Percentiles rank a stretch among this genome's conserved stretches.
phyloP scores from a whole-genome alignment of 2,329 filamentous ascomycete genomes.

The Rutstroemia sp. region DNA sequence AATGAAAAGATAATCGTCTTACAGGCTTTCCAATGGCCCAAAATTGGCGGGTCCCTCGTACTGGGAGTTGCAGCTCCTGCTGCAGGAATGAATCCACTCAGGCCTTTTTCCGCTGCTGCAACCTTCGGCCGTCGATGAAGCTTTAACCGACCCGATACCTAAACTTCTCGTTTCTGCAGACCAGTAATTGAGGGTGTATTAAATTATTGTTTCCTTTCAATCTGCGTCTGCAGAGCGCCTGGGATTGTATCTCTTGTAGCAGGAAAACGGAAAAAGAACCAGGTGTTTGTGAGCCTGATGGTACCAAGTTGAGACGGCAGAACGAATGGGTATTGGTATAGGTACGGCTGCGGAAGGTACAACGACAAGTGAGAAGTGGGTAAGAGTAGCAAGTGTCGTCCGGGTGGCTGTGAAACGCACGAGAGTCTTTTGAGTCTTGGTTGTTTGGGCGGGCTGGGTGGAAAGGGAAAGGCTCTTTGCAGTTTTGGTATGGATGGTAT shows the following conservation, averaged over 20 bases:
- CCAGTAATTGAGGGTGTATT: slow-evolving; percentile 6
- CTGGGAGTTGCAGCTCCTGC: slow-evolving; percentile 22
- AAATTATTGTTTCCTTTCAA: background rate
- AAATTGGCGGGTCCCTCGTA: slow-evolving; percentile 16
- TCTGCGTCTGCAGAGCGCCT: slow-evolving; percentile 1
- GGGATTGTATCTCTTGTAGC: background rate
- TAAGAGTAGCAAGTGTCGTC: no score
- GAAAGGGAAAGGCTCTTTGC: no score
- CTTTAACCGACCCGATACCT: slow-evolving; percentile 20
- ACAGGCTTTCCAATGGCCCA: slow-evolving; percentile 23
- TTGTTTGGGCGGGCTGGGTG: no score
- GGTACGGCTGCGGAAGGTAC: background rate
- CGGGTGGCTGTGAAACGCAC: no score
- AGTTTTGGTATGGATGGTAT: no score
- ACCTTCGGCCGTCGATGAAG: slow-evolving; percentile 19
- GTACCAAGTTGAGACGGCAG: background rate
- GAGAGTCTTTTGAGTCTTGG: no score
- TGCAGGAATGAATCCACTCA: slow-evolving; percentile 14
- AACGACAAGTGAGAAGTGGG: background rate
- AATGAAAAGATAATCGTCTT: slow-evolving; percentile 16
- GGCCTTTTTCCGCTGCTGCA: slow-evolving; percentile 15
- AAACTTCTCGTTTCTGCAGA: slow-evolving; percentile 9
- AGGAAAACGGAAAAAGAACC: background rate
- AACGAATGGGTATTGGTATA: background rate
- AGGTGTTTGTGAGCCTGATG: background rate